phyloP scores from a whole-genome alignment of 2,329 filamentous ascomycete genomes.

The Emergomyces orientalis region DNA sequence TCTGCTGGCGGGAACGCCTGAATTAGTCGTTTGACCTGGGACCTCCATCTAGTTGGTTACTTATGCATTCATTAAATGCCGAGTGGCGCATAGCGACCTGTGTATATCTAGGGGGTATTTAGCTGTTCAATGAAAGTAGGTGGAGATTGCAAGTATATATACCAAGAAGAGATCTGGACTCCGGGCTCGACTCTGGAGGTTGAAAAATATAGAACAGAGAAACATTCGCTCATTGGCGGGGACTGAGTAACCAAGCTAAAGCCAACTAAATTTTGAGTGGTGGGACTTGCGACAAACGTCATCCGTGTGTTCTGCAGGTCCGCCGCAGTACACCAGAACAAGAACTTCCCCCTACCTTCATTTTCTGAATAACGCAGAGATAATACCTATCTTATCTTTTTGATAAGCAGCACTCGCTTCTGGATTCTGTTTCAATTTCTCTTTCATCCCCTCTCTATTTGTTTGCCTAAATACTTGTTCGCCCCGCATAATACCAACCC shows the following conservation, averaged over 20 bases:
- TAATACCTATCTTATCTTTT: neutral
- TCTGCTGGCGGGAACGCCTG: neutral
- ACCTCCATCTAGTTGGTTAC: neutral
- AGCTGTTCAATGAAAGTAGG: neutral
- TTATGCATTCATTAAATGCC: too few species aligned
- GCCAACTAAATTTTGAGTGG: neutral
- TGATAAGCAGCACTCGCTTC: neutral
- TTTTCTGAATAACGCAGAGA: neutral
- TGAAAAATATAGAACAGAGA: neutral
- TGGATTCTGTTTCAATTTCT: neutral
- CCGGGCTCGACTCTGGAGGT: neutral
- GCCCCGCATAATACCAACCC: neutral
- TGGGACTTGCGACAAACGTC: constrained; percentile 11
- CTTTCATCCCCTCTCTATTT: neutral
- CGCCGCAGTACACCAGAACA: neutral
- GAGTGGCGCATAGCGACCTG: too few species aligned
- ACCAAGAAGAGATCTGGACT: neutral
- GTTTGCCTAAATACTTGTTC: neutral
- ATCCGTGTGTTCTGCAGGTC: neutral
- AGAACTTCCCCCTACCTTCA: neutral
- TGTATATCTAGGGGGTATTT: neutral
- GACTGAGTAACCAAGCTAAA: too few species aligned
- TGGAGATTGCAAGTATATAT: neutral
- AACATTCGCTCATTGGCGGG: too few species aligned
- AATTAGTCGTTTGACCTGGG: neutral